Conservation (phyloP, 331 rosid species). For the Malus hybrid region DNA sequence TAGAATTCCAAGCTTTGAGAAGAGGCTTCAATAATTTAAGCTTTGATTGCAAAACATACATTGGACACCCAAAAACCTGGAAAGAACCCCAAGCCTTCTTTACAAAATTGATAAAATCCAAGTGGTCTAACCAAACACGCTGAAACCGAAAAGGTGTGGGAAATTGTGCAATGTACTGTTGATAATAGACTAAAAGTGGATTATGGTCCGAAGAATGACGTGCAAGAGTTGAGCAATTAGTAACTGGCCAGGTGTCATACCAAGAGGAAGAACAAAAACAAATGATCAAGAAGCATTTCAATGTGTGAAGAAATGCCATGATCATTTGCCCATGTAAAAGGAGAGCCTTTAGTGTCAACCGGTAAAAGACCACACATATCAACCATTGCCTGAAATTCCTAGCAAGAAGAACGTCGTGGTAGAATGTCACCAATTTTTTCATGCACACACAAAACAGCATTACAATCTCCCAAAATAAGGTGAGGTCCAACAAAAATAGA, state of each 20-base stretch:
- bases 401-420: not conserved
- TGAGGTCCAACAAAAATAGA: not conserved
- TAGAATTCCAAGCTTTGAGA: not conserved
- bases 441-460: not conserved
- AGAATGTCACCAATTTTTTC: no score
- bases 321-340: not conserved
- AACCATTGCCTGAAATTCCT: not conserved
- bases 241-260: not conserved
- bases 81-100: not conserved
- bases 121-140: not conserved
- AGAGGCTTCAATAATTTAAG: not conserved
- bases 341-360: not conserved
- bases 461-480: not conserved
- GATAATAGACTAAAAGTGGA: not conserved
- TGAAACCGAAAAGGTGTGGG: not conserved
- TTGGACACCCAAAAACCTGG: not conserved
- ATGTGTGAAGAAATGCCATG: not conserved
- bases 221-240: not conserved
- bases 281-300: not conserved
- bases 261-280: not conserved
- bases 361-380: not conserved
- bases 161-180: not conserved
- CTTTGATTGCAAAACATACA: not conserved
- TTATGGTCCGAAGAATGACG: not conserved
- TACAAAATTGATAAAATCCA: not conserved